These are phyloP conservation scores for Forsythia suspensa DNA, from an alignment of 257 asterid genomes.

Conservation along the genomic window DNA sequence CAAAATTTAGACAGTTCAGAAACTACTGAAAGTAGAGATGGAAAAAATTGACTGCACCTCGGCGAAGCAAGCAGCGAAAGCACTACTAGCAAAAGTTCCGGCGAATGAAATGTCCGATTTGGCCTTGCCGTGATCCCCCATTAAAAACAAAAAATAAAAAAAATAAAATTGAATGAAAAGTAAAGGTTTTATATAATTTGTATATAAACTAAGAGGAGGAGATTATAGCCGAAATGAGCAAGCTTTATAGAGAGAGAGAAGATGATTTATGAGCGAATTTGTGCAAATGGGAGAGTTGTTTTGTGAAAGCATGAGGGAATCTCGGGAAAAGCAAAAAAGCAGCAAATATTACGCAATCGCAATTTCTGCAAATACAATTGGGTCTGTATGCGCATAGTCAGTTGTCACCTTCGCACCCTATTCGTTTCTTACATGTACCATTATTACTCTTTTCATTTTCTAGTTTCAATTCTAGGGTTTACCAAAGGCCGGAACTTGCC, in stretches of 20 bases:
- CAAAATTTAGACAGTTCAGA: neutral
- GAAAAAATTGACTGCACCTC: constrained; percentile 47
- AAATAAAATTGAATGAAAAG: neutral
- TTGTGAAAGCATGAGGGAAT: constrained; percentile 19
- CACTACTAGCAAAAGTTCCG: constrained; percentile 83
- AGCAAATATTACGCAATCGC: constrained; percentile 21
- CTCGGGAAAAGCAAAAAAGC: constrained; percentile 46
- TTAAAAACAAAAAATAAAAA: constrained; percentile 14
- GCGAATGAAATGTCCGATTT: constrained; percentile 82
- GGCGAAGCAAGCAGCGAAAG: constrained; percentile 93
- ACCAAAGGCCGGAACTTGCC: too few species aligned
- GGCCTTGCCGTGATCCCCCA: constrained; percentile 69
- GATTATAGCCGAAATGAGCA: constrained; percentile 4
- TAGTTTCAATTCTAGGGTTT: neutral
- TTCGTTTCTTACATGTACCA: constrained; percentile 18
- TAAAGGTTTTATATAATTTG: neutral
- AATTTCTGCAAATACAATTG: constrained; percentile 23
- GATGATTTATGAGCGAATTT: constrained; percentile 2
- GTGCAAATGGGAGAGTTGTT: neutral
- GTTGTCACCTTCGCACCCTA: constrained; percentile 26
- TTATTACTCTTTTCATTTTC: neutral
- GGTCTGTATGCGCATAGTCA: constrained; percentile 28
- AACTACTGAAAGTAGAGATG: neutral
- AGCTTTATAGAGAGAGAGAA: neutral
- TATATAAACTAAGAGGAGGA: neutral